Conservation (phyloP, 1,284 basidiomycete genomes). For the Austroboletus olivaceoglutinosus region DNA sequence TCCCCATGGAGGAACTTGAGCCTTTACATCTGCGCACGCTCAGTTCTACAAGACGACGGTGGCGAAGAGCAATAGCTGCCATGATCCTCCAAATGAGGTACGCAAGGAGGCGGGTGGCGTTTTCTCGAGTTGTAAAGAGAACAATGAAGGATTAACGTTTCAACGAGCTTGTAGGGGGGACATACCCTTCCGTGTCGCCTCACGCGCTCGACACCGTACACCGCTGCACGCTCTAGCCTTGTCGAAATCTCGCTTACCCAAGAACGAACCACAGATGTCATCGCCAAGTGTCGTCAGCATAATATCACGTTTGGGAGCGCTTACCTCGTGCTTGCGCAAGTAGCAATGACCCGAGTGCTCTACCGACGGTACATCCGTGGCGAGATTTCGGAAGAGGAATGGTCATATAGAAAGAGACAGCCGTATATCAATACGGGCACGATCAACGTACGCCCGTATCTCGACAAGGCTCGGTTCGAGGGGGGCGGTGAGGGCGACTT, state of each 20-base stretch:
- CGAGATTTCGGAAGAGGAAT: no score
- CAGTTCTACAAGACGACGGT: slow-evolving; percentile 40
- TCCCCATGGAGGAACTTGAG: slow-evolving; percentile 39
- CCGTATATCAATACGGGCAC: no score
- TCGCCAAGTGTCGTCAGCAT: slow-evolving; percentile 7
- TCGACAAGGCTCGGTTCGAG: slow-evolving; percentile 18
- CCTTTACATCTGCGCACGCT: slow-evolving; percentile 31
- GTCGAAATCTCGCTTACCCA: slow-evolving; percentile 27
- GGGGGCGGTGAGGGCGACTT: slow-evolving; percentile 46
- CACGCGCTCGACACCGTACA: slow-evolving; percentile 35
- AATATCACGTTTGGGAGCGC: no score
- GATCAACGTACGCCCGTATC: no score
- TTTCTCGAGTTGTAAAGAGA: not conserved
- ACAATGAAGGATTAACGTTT: not conserved
- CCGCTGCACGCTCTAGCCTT: slow-evolving; percentile 36
- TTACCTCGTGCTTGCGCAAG: no score
- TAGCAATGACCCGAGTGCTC: no score
- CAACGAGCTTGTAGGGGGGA: slow-evolving; percentile 44
- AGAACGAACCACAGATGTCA: slow-evolving; percentile 28
- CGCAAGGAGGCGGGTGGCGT: slow-evolving; percentile 17
- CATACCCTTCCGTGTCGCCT: slow-evolving; percentile 50
- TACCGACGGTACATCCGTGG: no score
- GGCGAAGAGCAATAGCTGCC: slow-evolving; percentile 47
- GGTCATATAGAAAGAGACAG: no score
- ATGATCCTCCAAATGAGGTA: slow-evolving; percentile 38